Evolutionary conservation across 495 filamentous ascomycete genomes (phyloP).

Genomic region (Pseudotulostoma volvatum): DNA sequence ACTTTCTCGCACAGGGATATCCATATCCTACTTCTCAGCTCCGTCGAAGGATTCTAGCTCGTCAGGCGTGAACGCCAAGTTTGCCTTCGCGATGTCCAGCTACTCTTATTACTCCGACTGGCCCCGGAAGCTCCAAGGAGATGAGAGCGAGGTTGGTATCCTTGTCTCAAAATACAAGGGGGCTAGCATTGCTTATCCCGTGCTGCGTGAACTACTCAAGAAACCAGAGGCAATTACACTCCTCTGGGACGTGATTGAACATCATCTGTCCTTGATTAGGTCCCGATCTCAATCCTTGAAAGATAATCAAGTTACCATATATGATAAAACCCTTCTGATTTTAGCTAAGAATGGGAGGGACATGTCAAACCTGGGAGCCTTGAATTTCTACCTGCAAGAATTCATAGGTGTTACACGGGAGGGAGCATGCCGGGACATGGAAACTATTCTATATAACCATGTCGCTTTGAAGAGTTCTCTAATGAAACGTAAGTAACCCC

Average conservation of each 20-base stretch:
- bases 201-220: slow-evolving; percentile 12
- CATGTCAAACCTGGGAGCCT: slow-evolving; percentile 12
- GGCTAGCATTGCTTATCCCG: slow-evolving; percentile 7
- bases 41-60: too few species aligned
- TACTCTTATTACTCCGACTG: too few species aligned
- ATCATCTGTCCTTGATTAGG: slow-evolving; percentile 16
- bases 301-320: slow-evolving; percentile 26
- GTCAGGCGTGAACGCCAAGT: too few species aligned
- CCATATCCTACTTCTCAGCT: too few species aligned
- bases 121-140: too few species aligned
- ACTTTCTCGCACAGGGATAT: too few species aligned
- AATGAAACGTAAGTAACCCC: slow-evolving; percentile 8
- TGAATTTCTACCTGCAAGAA: slow-evolving; percentile 26
- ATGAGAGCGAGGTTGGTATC: slow-evolving; percentile 9
- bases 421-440: slow-evolving; percentile 1
- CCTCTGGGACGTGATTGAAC: slow-evolving; percentile 16
- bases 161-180: slow-evolving; percentile 13
- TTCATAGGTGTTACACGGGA: slow-evolving; percentile 19
- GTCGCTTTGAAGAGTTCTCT: slow-evolving; percentile 8
- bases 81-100: too few species aligned
- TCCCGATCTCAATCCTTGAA: slow-evolving; percentile 20
- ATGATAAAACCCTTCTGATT: slow-evolving; percentile 21
- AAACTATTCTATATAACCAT: slow-evolving; percentile 7
- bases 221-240: slow-evolving; percentile 5
- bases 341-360: slow-evolving; percentile 17